phyloP scores from a whole-genome alignment of 495 filamentous ascomycete genomes.

The Stereocaulon alpinum region DNA sequence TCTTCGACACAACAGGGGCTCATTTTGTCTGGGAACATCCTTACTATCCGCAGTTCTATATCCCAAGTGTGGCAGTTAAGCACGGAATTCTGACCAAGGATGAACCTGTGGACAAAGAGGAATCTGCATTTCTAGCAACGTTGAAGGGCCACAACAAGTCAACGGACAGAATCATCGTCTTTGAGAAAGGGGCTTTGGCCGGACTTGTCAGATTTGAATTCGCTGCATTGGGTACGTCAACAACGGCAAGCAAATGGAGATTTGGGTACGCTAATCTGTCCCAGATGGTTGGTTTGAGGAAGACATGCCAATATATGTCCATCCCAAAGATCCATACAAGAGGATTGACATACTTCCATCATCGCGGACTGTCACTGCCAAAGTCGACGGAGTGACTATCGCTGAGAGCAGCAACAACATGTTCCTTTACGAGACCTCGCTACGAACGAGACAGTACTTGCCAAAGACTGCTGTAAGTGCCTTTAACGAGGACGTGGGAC shows the following conservation, averaged over 20 bases:
- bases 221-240: constrained; percentile 9
- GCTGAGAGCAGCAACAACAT: constrained; percentile 30
- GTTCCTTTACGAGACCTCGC: constrained; percentile 21
- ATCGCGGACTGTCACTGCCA: constrained; percentile 36
- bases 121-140: constrained; percentile 15
- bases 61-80: constrained; percentile 8
- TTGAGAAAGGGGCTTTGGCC: constrained; percentile 15
- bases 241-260: neutral
- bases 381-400: constrained; percentile 35
- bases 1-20: constrained; percentile 32
- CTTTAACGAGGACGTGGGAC: neutral
- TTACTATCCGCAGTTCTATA: constrained; percentile 16
- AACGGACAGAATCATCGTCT: constrained; percentile 12
- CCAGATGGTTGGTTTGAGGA: constrained; percentile 51
- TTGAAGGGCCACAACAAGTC: constrained; percentile 14
- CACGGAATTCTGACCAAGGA: constrained; percentile 8
- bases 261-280: neutral
- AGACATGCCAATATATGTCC: constrained; percentile 43
- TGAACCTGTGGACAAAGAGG: constrained; percentile 14
- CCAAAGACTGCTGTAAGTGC: constrained; percentile 19
- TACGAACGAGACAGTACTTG: constrained; percentile 20
- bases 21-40: constrained; percentile 15
- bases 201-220: constrained; percentile 19
- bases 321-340: constrained; percentile 53
- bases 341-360: constrained; percentile 48